Evolutionary conservation across 2,329 filamentous ascomycete species (phyloP).

Genomic region (Graphilbum sp.): DNA sequence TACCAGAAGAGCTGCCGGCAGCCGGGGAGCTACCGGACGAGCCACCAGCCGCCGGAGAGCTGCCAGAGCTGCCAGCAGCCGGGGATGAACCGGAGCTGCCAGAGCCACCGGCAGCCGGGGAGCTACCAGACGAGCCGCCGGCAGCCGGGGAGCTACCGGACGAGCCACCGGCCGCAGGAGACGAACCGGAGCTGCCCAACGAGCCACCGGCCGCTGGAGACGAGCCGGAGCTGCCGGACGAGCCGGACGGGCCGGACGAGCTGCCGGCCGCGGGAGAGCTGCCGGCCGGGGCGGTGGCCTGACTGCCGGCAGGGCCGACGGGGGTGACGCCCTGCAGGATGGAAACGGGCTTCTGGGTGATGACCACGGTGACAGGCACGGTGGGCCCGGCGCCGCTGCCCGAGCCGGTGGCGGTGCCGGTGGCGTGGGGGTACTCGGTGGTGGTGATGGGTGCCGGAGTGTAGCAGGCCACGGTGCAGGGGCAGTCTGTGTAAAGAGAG

Average conservation of each 20-base stretch:
- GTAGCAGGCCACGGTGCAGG: constrained; percentile 7
- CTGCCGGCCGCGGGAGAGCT: no score
- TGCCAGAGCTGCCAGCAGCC: no score
- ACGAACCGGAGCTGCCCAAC: no score
- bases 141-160: no score
- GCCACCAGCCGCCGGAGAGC: no score
- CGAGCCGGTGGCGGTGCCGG: background rate
- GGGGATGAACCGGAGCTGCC: no score
- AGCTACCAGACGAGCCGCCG: background rate
- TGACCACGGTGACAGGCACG: background rate
- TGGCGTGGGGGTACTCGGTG: background rate
- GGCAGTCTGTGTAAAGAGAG: constrained; percentile 6
- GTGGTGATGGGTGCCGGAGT: background rate
- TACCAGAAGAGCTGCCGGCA: background rate
- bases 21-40: background rate
- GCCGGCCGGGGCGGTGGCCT: background rate
- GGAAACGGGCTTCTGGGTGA: background rate
- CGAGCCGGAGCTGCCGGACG: no score
- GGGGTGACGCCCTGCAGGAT: constrained; percentile 3
- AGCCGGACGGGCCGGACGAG: background rate
- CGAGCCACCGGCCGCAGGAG: no score
- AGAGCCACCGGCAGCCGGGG: background rate
- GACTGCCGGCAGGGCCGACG: background rate
- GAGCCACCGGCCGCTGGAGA: no score
- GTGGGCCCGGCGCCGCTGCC: background rate